phyloP scores from a whole-genome alignment of 768 basidiomycete species.

The Mrakia hoshinonis region DNA sequence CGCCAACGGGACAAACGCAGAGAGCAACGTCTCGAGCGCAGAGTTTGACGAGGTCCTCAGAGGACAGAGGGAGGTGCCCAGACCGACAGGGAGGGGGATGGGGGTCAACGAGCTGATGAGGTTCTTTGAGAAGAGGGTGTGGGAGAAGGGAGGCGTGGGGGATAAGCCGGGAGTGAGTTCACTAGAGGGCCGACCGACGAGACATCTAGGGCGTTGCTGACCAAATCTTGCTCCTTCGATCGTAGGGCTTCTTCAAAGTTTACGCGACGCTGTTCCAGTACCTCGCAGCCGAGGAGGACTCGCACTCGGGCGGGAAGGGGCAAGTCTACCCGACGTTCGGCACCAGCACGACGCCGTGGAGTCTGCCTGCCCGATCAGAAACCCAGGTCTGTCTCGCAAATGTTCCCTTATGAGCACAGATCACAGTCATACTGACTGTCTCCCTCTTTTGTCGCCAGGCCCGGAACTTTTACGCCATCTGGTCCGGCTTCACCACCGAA shows the following conservation, averaged over 20 bases:
- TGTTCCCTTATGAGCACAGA: background rate
- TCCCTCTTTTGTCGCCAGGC: constrained; percentile 33
- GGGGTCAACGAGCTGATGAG: constrained; percentile 69
- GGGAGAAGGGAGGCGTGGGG: constrained; percentile 34
- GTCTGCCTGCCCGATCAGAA: constrained; percentile 27
- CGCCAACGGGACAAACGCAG: constrained; percentile 61
- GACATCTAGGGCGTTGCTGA: too few species aligned
- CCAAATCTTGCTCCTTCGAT: background rate
- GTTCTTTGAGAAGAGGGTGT: constrained; percentile 59
- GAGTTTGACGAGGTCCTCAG: constrained; percentile 76
- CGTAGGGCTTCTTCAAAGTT: constrained; percentile 78
- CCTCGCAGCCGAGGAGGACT: constrained; percentile 69
- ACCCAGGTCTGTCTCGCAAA: constrained; percentile 12
- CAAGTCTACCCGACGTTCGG: constrained; percentile 78
- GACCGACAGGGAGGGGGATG: constrained; percentile 49
- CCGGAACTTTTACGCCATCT: constrained; percentile 70
- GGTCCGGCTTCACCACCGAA: constrained; percentile 74
- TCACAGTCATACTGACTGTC: too few species aligned
- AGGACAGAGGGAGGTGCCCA: constrained; percentile 51
- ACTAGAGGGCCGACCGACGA: constrained; percentile 54
- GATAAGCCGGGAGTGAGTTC: constrained; percentile 46
- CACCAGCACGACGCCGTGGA: constrained; percentile 64
- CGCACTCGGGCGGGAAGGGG: constrained; percentile 43
- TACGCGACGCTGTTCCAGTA: constrained; percentile 80
- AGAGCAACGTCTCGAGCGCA: constrained; percentile 50